These are phyloP conservation scores for Metschnikowia rubicola DNA, from an alignment of 805 yeast species.

Conservation along the genomic window DNA sequence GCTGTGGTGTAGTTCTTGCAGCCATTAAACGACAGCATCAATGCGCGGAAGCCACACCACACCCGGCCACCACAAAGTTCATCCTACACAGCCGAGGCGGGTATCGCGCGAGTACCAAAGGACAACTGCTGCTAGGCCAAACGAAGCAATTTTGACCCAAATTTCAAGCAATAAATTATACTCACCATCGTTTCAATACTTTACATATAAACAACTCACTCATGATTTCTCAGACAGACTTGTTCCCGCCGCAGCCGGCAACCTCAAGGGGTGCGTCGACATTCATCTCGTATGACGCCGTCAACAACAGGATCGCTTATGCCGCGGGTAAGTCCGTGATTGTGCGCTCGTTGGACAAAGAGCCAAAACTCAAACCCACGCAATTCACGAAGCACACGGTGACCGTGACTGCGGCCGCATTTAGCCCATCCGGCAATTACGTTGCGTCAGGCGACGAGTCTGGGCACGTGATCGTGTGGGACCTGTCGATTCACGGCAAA, in stretches of 20 bases:
- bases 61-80: no score
- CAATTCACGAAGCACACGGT: conserved; percentile 74
- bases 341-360: conserved; percentile 57
- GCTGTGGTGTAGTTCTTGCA: no score
- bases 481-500: conserved; percentile 37
- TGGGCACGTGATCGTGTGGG: conserved; percentile 93
- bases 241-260: conserved; percentile 74
- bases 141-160: no score
- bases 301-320: conserved; percentile 70
- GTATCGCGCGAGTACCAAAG: no score
- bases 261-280: conserved; percentile 70
- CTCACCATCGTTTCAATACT: no score
- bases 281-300: conserved; percentile 70
- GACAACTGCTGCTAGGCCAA: no score
- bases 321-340: conserved; percentile 78
- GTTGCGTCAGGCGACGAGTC: conserved; percentile 88
- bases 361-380: conserved; percentile 41
- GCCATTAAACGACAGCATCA: no score
- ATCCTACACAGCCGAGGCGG: no score
- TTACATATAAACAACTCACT: no score
- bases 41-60: no score
- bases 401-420: conserved; percentile 77
- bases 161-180: no score
- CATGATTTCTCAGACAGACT: conserved; percentile 25
- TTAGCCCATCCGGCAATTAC: conserved; percentile 87